Base-by-base conservation (phyloP, 768 basidiomycete species). In the Neoboletus magnificus region DNA sequence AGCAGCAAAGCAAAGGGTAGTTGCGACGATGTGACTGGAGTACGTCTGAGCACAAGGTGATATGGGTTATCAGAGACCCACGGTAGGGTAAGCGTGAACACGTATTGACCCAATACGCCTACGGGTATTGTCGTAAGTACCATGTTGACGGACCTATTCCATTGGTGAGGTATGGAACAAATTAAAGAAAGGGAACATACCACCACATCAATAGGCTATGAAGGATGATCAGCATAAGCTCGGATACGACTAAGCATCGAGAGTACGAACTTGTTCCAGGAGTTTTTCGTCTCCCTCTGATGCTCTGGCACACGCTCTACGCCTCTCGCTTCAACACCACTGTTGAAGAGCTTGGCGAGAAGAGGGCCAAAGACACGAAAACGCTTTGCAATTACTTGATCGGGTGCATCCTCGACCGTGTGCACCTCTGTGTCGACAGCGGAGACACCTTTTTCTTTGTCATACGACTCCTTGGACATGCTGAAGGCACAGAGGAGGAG, bases 271-370 rank as follows among this genome's bases (percentile, higher is more conserved):
- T 77, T 76, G 62, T 78, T 78, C 74, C 77, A 77, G 15, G 71
- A 60, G 54, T 79, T 75, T 54, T 77, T 78, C 1, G 57, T 66
- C 49, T 76, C 74, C 56, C 79, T 61, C 65, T 81, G 74, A 54
- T 76, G 65, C 62, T 82, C 82, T 16, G 77, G 79, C 0, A 82
- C 77, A 13, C 81, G 77, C 57, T 82, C 82, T 7, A 83, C 77
- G 20, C 82, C 82, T 64, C 79, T 69, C 5, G 79, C 80, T 64
- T 83, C 82, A 20, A 82, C 77, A 45, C 80, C 81, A 50, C 68
- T 76, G 16, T 71, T 66, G 62, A 81, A 80, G 13, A 81, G 66
- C 61, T 64, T 74, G 42, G 66, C 62, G 23, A 78, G 63, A 39
- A 74, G 32, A 3, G 69, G 71, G 1, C 69, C 70, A 33, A 71